Evolutionary conservation across 768 basidiomycete genomes (phyloP), one percentile per base, ranked within the genome.

Genomic region (Trametes meyenii): DNA sequence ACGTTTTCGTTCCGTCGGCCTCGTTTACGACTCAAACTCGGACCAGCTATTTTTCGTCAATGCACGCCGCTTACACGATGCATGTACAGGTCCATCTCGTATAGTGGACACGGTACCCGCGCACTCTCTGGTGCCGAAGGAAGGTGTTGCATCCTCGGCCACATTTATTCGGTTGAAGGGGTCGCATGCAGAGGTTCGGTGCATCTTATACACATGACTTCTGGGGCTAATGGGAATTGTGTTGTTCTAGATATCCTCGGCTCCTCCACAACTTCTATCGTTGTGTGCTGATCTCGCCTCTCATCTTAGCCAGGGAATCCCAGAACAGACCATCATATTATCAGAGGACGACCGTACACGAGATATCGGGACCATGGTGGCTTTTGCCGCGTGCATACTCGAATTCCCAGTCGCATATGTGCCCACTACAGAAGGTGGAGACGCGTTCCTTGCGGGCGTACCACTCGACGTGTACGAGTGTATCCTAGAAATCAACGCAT

Each of bases 391-490:
- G 1, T 61, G 85, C 8, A 69, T 88, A 24, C 79, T 88, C 36
- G 86, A 86, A 60, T 89, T 88, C 65, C 82, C 83, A 10, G 79
- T 87, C 10, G 79, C 78, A n/a, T 81, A 80, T 50, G 78, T 80
- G 23, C 86, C 86, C 51, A 60, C 53, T 14, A 60, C 66, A 0
- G 49, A 21, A 10, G 63, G 64, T 0, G 71, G 75, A 54, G 69
- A 66, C 3, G 59, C 70, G 17, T 84, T 81, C 66, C 77, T 88
- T n/a, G 72, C 73, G 48, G 69, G 79, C 19, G 75, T 78, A 2
- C 66, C 77, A 6, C 73, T 89, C 50, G 78, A 85, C 59, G 72
- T 87, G 13, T 86, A 84, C 67, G 77, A 83, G 57, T 79, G 78
- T 58, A 42, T 71, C 36, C 54, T 82, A 54, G 57, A 66, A 48